Evolutionary conservation across 805 yeast species (phyloP).

Genomic region (Kuraishia borneana): DNA sequence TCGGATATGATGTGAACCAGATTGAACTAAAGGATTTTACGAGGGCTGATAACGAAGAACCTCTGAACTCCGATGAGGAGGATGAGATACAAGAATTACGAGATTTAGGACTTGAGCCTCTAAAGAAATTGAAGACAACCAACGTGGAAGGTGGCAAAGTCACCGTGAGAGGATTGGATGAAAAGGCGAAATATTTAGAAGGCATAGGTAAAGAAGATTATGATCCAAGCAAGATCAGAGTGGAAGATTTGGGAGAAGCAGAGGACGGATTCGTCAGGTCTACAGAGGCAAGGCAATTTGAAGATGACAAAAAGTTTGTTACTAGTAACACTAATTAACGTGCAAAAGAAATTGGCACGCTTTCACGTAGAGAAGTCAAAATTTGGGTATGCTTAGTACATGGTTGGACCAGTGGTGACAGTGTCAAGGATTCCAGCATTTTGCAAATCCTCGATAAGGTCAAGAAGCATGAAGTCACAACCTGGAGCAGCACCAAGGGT

Average conservation of each 20-base stretch:
- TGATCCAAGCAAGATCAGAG: conserved; percentile 31
- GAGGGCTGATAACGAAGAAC: conserved; percentile 5
- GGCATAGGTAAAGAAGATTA: conserved; percentile 34
- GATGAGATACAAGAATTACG: conserved; percentile 33
- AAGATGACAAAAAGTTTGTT: conserved; percentile 34
- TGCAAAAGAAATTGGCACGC: too few relatives aligned
- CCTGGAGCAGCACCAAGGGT: too few relatives aligned
- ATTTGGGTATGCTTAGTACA: too few relatives aligned
- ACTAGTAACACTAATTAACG: too few relatives aligned
- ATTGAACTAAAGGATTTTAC: conserved; percentile 27
- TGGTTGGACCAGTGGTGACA: too few relatives aligned
- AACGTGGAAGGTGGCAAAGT: conserved; percentile 15
- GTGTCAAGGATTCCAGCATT: too few relatives aligned
- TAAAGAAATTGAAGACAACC: conserved; percentile 1
- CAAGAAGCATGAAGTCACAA: too few relatives aligned
- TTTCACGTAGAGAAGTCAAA: too few relatives aligned
- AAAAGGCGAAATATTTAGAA: conserved; percentile 60
- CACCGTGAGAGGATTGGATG: conserved; percentile 56
- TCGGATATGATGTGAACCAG: conserved; percentile 52
- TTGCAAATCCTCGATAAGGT: too few relatives aligned
- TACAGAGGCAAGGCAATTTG: conserved; percentile 48
- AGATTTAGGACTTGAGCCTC: conserved; percentile 4
- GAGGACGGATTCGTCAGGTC: conserved; percentile 11
- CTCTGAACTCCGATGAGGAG: conserved; percentile 22
- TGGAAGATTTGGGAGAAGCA: background rate